Evolutionary conservation across 176 grass and related monocot genomes (phyloP).

Genomic region (Cenchrus purpureus): DNA sequence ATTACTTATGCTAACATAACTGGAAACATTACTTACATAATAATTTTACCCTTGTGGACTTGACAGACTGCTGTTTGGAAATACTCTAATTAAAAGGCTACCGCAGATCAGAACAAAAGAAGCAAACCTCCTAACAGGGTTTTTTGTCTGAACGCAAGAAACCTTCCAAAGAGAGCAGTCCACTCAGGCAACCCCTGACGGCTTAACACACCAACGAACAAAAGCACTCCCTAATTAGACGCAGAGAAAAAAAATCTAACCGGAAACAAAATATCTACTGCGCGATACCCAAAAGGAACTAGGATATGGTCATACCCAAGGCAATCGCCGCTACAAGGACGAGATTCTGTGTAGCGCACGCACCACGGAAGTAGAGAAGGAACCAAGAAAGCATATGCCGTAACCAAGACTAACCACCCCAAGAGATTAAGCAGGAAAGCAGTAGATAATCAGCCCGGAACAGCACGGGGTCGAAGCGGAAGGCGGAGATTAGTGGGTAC

Average conservation of each 20-base stretch:
- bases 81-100: not conserved
- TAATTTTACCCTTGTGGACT: not conserved
- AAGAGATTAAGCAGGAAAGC: not conserved
- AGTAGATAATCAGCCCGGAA: not conserved
- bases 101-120: too few relatives aligned
- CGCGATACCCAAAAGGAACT: not conserved
- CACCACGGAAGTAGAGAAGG: not conserved
- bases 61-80: not conserved
- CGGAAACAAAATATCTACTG: not conserved
- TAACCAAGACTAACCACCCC: not conserved
- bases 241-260: not conserved
- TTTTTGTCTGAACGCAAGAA: not conserved
- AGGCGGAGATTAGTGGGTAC: not conserved
- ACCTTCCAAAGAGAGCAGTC: not conserved
- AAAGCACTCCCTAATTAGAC: not conserved
- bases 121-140: not conserved
- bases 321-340: not conserved
- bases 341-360: not conserved
- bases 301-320: not conserved
- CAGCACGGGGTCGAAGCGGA: not conserved
- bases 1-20: not conserved
- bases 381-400: not conserved
- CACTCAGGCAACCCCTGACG: not conserved
- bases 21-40: not conserved
- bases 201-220: not conserved